Evolutionary conservation across 768 basidiomycete species (phyloP), one percentile per base, ranked within the genome.

Genomic region (Asterophora parasitica): DNA sequence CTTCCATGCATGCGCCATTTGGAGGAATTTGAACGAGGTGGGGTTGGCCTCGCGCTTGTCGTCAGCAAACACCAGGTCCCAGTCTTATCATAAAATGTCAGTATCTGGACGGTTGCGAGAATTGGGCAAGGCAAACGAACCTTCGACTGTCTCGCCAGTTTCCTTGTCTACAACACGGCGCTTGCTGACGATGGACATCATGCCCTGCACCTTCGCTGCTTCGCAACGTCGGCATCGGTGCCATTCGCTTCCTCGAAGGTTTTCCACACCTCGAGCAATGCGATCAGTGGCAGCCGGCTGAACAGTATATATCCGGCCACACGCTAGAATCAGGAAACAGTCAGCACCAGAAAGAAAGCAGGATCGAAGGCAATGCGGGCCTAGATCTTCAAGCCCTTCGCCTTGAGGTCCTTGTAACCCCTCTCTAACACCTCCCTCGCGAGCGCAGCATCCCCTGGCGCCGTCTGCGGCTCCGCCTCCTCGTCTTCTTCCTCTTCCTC

Each of bases 41-140:
- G 94, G 91, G 59, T 96, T 95, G 38, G 86, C 81, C 60, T 95
- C 94, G 44, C 85, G 78, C 60, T 96, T 92, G 76, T 98, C 95
- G 72, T 97, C 95, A 20, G 92, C 84, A 65, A 97, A 98, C 16
- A 94, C 84, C 60, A 94, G 81, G 60, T 95, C 94, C 84, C 88
- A 95, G 59, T 95, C 94, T 6, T 93, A 26, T 31, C 35, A 45
- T n/a, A 35, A 23, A 4, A 15, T 53, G 16, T 55, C 30, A 10
- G 32, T 27, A 46, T 23, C 42, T 15, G 19, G 12, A 40, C 33
- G 32, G 15, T 19, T 33, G 17, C 16, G 20, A 35, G 33, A 12
- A 34, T 42, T 26, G 15, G 8, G 23, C 32, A 27, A 20, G 45
- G 5, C 44, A 17, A 17, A 58, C 79, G 55, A 66, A 81, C 90